Evolutionary conservation across 202 grass and related monocot species (phyloP), one percentile per base, ranked within the genome.

Genomic region (Carex sylvatica): DNA sequence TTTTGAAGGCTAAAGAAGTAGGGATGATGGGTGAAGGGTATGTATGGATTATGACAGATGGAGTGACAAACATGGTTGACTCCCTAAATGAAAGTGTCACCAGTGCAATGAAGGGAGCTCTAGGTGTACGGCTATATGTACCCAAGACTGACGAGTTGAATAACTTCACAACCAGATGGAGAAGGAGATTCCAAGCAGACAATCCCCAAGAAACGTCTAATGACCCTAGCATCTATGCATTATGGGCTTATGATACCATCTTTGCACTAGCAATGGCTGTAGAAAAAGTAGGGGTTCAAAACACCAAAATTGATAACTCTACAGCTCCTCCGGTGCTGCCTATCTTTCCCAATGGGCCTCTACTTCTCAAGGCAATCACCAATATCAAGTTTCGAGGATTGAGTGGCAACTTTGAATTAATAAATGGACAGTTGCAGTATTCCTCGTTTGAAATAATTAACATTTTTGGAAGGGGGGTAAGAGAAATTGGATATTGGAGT

Each of bases 371-470:
- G 0, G 56, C 78, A 20, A 91, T 91, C 9, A 31, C 86, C 13
- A 81, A 83, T 4, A 60, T 44, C 12, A 89, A 62, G 77, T 94
- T 94, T 76, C 44, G 20, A 73, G 92, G 92, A 65, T 26, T 91
- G 58, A 86, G 87, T 80, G 87, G 89, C n/a, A 71, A 82, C 6
- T 88, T 94, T 73, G 61, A 87, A 70, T 65, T 94, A 58, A 47
- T 53, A 18, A 42, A 81, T 12, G 24, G 44, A 42, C 90, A 92
- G 44, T 82, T 87, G 47, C 88, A 83, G 70, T 44, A 53, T 13
- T 67, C 86, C 14, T 65, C 59, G 0, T 95, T 89, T 33, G 93
- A 95, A 80, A 62, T 95, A 13, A 54, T 95, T 35, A 95, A 95
- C 73, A 12, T 95, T 64, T 22, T 89, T 28, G 88, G 90, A 19